Conservation (phyloP, 306 rosid species). For the Quercus parvula region DNA sequence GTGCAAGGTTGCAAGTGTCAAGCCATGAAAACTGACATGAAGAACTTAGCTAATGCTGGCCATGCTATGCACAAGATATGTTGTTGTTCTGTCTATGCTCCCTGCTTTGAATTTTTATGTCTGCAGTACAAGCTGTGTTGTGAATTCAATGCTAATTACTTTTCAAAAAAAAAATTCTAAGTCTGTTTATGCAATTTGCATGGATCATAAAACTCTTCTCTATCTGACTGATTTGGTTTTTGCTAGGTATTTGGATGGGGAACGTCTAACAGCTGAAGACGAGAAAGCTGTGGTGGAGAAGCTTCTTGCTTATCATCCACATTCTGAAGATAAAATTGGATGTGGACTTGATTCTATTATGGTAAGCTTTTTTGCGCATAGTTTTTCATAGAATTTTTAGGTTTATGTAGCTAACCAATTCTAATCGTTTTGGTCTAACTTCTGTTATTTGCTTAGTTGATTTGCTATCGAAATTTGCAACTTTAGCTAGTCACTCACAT, state of each 20-base stretch:
- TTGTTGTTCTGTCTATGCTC: too few species aligned
- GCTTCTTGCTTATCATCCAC: constrained; percentile 80
- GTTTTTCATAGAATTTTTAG: background rate
- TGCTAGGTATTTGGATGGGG: constrained; percentile 69
- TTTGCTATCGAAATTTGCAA: background rate
- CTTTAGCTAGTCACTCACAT: background rate
- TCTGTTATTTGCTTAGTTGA: background rate
- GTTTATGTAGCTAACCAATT: background rate
- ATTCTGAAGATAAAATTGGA: constrained; percentile 79
- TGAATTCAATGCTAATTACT: too few species aligned
- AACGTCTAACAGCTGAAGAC: constrained; percentile 46
- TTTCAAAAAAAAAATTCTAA: background rate
- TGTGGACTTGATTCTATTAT: constrained; percentile 79
- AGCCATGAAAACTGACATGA: too few species aligned
- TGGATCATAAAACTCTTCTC: background rate
- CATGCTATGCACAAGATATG: too few species aligned
- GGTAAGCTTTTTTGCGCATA: constrained; percentile 37
- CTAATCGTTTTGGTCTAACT: background rate
- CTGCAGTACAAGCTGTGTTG: too few species aligned
- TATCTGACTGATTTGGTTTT: background rate
- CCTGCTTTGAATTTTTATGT: too few species aligned
- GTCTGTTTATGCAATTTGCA: background rate
- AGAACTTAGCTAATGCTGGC: too few species aligned
- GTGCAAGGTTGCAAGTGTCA: too few species aligned
- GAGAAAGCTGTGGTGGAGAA: constrained; percentile 62